Evolutionary conservation across 2,329 filamentous ascomycete genomes (phyloP), one percentile per base, ranked within the genome.

Genomic region (Bretziella fagacearum): DNA sequence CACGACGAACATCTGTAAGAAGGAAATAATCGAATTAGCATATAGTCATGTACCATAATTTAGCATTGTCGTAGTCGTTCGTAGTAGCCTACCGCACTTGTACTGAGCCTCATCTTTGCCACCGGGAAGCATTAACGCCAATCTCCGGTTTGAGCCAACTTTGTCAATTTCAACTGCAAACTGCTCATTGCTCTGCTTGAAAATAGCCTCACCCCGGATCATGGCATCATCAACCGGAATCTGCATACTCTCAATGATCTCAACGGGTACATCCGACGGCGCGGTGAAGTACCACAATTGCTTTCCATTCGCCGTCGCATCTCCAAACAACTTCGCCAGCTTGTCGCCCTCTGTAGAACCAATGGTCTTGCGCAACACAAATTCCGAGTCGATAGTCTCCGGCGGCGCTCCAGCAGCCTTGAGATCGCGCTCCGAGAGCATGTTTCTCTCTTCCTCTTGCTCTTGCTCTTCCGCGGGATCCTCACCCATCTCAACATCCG

Each of bases 241-340:
- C 30, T 77, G 70, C 51, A 84, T 64, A 53, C 78, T 69, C 56
- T 77, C 72, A 40, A 86, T 63, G 1, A 79, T 68, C 8, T 73
- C 74, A 48, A 86, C 69, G n/a, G 81, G 75, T 2, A 85, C 64
- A 8, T 74, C 74, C 4, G 76, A 71, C 2, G 82, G 82, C 3
- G 79, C 77, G 7, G 79, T 83, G 55, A 87, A 84, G 59, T 85
- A 83, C 82, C 81, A 87, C 50, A 86, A 67, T 58, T 86, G 77
- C 64, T 84, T 85, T 52, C 78, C 79, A 48, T 75, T 64, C 6
- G 79, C 58, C 54, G 74, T 72, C 47, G 70, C 68, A 49, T 72
- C 65, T 55, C 65, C 70, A 55, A 82, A 75, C 46, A 79, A 61
- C 18, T 70, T 63, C 6, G 69, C 59, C 50, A 74, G 61, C 56